A percentile compares a stretch with the other conserved stretches of the same genome.
These are phyloP conservation scores for Didymella sp. DNA, from an alignment of 2,329 filamentous ascomycete species.

Conservation along the genomic window DNA sequence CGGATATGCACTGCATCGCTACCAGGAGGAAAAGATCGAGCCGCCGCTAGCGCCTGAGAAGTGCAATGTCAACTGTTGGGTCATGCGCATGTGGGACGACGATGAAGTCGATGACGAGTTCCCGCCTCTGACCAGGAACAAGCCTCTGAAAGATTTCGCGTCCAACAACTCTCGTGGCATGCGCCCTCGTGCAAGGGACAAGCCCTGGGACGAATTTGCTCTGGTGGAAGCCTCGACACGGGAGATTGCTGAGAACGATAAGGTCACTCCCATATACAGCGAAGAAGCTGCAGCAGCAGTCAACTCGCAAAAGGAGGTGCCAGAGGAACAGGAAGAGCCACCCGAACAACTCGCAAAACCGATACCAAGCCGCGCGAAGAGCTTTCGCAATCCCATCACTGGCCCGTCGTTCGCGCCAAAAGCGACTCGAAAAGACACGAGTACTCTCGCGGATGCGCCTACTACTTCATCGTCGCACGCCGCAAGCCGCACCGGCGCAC, in stretches of 20 bases:
- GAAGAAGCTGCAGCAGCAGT: constrained; percentile 56
- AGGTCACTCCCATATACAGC: constrained; percentile 70
- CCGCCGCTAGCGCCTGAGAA: constrained; percentile 70
- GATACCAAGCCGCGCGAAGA: constrained; percentile 47
- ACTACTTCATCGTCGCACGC: constrained; percentile 53
- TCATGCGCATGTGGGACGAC: constrained; percentile 81
- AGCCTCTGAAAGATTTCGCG: constrained; percentile 77
- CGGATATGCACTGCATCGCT: constrained; percentile 78
- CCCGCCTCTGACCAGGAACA: constrained; percentile 76
- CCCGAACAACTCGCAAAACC: constrained; percentile 30
- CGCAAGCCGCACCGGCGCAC: constrained; percentile 67
- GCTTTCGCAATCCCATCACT: constrained; percentile 59
- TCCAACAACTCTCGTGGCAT: constrained; percentile 75
- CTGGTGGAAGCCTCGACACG: constrained; percentile 74
- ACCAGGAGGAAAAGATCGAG: constrained; percentile 76
- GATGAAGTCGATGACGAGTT: constrained; percentile 88
- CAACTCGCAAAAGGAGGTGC: constrained; percentile 39
- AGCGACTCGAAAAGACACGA: constrained; percentile 56
- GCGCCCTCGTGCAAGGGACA: constrained; percentile 71
- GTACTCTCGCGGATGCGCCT: constrained; percentile 53
- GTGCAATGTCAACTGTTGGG: constrained; percentile 82
- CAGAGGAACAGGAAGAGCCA: constrained; percentile 28
- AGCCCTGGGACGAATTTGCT: constrained; percentile 82
- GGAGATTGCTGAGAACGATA: constrained; percentile 73
- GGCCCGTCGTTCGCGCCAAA: constrained; percentile 57